Evolutionary conservation across 2,329 filamentous ascomycete species (phyloP), one percentile per base, ranked within the genome.

Genomic region (Penicillium janthinellum): DNA sequence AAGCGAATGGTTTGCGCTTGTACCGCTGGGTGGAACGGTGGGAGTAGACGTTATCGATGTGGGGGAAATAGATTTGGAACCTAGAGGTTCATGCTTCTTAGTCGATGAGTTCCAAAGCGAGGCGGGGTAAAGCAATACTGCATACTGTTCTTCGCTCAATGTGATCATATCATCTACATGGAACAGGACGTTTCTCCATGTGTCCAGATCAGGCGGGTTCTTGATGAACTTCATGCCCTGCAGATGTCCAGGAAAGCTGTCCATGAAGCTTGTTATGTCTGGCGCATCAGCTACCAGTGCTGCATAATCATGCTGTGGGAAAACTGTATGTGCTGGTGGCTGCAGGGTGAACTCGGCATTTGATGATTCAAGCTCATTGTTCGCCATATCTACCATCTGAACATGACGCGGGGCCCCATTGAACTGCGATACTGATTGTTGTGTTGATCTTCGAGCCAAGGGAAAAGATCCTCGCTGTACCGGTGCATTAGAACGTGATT

Each of bases 31-130:
- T 92, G 1, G 90, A 92, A 62, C 90, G 88, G 77, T 92, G 90
- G 28, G 90, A 93, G 77, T 92, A 94, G 67, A 93, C 85, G 72
- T 93, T 93, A 78, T 93, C 90, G 66, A 94, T 84, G 74, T 93
- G 90, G 0, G 90, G 90, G 69, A 92, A 93, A 75, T 93, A 94
- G 6, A 86, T 91, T 70, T 91, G 85, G 71, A 90, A 92, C 70
- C 88, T 91, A 49, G 25, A 59, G 12, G 31, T 31, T 31, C 31
- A 57, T 35, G 6, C 35, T 22, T n/a, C 22, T 56, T 6, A 59
- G 54, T 48, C 5, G 39, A 28, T 10, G 34, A 38, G 48, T 39
- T 39, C 20, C 25, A 5, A 38, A n/a, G 15, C 2, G 12, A 28
- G 20, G 12, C 15, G 28, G 12, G 7, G 14, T 7, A 5, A 5